Evolutionary conservation across 306 rosid genomes (phyloP).

Genomic region (Sicyos edulis): DNA sequence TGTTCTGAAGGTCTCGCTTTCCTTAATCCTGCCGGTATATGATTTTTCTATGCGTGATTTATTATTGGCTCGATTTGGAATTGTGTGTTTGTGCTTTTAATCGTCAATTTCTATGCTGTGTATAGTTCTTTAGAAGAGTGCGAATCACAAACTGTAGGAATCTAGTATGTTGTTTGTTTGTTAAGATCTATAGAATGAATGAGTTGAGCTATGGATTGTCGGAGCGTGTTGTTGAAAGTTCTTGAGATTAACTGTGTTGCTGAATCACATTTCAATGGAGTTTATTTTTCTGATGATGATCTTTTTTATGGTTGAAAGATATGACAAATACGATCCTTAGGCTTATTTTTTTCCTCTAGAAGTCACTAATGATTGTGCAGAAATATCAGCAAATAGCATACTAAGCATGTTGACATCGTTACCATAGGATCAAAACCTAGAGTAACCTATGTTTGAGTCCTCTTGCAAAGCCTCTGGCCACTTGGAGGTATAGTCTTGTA

Average conservation of each 20-base stretch:
- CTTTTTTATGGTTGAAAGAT: too few species aligned
- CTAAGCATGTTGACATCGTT: background rate
- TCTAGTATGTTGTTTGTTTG: background rate
- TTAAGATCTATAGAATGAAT: background rate
- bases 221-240: background rate
- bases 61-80: background rate
- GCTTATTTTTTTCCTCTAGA: background rate
- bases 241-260: too few species aligned
- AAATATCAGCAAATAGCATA: background rate
- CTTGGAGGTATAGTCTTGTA: background rate
- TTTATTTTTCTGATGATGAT: too few species aligned
- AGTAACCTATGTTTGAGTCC: background rate
- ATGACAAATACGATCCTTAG: background rate
- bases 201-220: constrained; percentile 1
- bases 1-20: constrained; percentile 20
- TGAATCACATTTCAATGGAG: too few species aligned
- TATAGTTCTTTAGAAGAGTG: background rate
- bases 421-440: background rate
- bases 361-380: background rate
- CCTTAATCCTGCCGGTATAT: background rate
- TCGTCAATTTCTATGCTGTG: too few species aligned
- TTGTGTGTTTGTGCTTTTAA: background rate
- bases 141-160: background rate
- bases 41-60: background rate
- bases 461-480: background rate